Evolutionary conservation across 2,329 filamentous ascomycete species (phyloP).

Genomic region (Xylariaceae sp.): DNA sequence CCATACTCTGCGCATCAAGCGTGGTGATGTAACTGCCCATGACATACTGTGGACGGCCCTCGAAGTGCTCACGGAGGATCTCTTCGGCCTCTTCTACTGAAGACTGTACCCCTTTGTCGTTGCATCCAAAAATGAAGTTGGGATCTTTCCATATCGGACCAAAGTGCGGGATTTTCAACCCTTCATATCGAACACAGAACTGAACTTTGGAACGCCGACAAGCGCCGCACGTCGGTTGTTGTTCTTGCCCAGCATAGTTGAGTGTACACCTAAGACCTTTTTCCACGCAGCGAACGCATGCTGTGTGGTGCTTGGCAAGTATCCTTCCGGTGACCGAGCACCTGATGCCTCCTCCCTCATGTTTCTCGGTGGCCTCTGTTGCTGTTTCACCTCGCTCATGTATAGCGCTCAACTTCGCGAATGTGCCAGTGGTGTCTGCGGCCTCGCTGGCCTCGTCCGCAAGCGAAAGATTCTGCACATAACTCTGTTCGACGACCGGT

Average conservation of each 20-base stretch:
- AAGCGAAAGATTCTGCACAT: neutral
- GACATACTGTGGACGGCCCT: conserved; percentile 8
- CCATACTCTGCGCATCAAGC: conserved; percentile 1
- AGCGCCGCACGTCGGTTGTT: conserved; percentile 17
- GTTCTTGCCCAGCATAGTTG: conserved; percentile 14
- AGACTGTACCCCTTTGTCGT: neutral
- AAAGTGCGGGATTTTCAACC: neutral
- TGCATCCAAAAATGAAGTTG: conserved; percentile 16
- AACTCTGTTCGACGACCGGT: conserved; percentile 1
- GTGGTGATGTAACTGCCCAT: conserved; percentile 10
- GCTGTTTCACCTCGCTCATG: neutral
- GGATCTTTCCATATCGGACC: conserved; percentile 24
- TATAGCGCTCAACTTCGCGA: neutral
- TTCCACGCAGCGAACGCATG: conserved; percentile 22
- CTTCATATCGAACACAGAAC: conserved; percentile 19
- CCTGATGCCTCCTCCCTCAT: neutral
- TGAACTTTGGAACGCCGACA: conserved; percentile 16
- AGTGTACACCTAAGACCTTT: conserved; percentile 25
- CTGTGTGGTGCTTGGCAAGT: conserved; percentile 10
- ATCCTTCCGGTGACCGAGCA: conserved; percentile 19
- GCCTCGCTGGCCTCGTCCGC: neutral
- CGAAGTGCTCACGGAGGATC: conserved; percentile 15
- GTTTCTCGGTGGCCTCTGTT: neutral
- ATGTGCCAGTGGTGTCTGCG: neutral
- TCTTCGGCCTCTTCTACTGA: conserved; percentile 10